Conservation (phyloP, 1,139 yeast species). For the Yamadazyma mexicana region DNA sequence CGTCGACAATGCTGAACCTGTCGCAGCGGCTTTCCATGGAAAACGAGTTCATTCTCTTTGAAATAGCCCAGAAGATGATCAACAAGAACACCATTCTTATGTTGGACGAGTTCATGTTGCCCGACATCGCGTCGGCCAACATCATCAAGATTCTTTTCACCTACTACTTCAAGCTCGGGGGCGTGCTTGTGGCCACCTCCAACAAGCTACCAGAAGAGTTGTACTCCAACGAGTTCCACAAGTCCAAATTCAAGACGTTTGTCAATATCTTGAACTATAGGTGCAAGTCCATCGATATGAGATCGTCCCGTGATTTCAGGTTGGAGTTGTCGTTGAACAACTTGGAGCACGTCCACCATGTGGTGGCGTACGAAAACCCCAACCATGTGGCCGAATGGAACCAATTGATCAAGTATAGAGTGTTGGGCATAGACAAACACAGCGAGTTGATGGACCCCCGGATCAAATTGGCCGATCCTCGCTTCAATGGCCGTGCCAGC, state of each 20-base stretch:
- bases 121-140: slow-evolving; percentile 72
- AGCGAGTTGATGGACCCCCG: slow-evolving; percentile 15
- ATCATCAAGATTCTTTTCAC: slow-evolving; percentile 64
- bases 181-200: slow-evolving; percentile 72
- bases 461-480: slow-evolving; percentile 10
- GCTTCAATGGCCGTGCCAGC: slow-evolving; percentile 25
- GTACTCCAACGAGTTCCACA: slow-evolving; percentile 64
- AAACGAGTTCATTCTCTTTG: slow-evolving; percentile 64
- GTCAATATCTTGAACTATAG: slow-evolving; percentile 58
- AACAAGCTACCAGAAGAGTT: slow-evolving; percentile 71
- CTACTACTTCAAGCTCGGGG: slow-evolving; percentile 70
- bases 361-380: slow-evolving; percentile 27
- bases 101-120: slow-evolving; percentile 73
- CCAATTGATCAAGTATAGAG: slow-evolving; percentile 22
- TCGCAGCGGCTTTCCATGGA: slow-evolving; percentile 45
- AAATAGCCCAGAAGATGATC: slow-evolving; percentile 67
- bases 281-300: slow-evolving; percentile 65
- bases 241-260: slow-evolving; percentile 56
- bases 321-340: slow-evolving; percentile 28
- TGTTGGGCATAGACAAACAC: slow-evolving; percentile 17
- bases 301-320: slow-evolving; percentile 58
- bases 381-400: slow-evolving; percentile 39
- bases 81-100: slow-evolving; percentile 57
- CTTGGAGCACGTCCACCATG: slow-evolving; percentile 23
- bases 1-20: slow-evolving; percentile 30